These are phyloP conservation scores for Pichia sp. DNA, from an alignment of 1,139 yeast genomes.

Conservation along the genomic window DNA sequence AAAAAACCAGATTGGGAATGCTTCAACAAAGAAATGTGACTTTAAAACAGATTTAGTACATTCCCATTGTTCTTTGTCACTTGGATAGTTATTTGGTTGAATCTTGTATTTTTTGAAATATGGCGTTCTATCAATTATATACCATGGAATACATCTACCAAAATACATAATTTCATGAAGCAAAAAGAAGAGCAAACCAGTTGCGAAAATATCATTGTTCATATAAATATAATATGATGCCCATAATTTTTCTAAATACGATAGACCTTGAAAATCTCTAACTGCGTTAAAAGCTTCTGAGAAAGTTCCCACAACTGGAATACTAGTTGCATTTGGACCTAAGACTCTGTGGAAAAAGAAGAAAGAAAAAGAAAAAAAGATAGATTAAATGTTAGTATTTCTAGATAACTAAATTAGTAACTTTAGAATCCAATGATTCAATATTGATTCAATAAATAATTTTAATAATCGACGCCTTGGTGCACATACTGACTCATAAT, in stretches of 20 bases:
- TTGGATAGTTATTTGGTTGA: slow-evolving; percentile 74
- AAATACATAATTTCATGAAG: slow-evolving; percentile 79
- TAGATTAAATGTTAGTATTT: background rate
- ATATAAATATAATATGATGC: slow-evolving; percentile 70
- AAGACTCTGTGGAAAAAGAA: slow-evolving; percentile 21
- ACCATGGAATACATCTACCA: slow-evolving; percentile 83
- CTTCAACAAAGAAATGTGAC: slow-evolving; percentile 86
- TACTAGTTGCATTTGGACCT: slow-evolving; percentile 19
- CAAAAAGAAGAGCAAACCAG: slow-evolving; percentile 69
- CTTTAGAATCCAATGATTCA: background rate
- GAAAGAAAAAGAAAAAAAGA: background rate
- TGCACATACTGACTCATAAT: slow-evolving; percentile 17
- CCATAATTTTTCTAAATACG: slow-evolving; percentile 60
- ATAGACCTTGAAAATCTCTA: slow-evolving; percentile 30
- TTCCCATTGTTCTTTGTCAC: slow-evolving; percentile 81
- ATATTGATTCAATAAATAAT: no score
- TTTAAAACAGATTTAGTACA: slow-evolving; percentile 78
- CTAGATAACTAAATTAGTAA: background rate
- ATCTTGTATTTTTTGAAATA: slow-evolving; percentile 73
- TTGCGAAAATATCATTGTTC: slow-evolving; percentile 73
- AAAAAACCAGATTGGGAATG: slow-evolving; percentile 92
- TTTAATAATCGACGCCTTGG: no score
- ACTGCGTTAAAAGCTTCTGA: slow-evolving; percentile 19
- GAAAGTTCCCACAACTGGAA: slow-evolving; percentile 21
- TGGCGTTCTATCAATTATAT: slow-evolving; percentile 67